Evolutionary conservation across 768 basidiomycete species (phyloP), one percentile per base, ranked within the genome.

Genomic region (Melanogaster broomeanus): DNA sequence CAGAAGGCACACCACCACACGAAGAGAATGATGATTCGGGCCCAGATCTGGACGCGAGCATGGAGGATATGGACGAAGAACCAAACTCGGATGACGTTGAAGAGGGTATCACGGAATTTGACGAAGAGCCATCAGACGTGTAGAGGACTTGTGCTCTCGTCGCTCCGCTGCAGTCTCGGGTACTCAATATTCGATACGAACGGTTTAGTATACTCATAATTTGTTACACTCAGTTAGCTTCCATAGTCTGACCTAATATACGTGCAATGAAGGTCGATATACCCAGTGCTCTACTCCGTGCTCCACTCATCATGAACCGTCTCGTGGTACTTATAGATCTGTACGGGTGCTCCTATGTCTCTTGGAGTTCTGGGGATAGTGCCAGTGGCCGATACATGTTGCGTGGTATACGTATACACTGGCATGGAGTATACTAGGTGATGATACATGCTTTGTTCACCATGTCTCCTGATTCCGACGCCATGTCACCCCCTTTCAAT

Each of bases 61-160:
- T 69, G 41, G 69, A 68, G 40, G 77, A 80, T 48, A 68, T 77
- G 66, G 74, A 74, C 43, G 69, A 73, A 27, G 70, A 65, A 72
- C 77, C 58, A 65, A 77, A 60, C 66, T 76, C 57, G 59, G 69
- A 71, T 6, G 69, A 62, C n/a, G 67, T 73, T 47, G 71, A 64
- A 24, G 80, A 77, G 46, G 74, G 73, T 6, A 74, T 81, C 40
- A 72, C 73, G 22, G 79, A 81, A 25, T 76, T 74, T 21, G 79
- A 81, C 49, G 79, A 80, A 52, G 79, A 80, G n/a, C 61, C 60
- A 9, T 64, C 63, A 13, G 66, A 63, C 10, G 38, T 28, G 40
- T 65, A 60, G 27, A 27, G 11, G 3, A 41, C 24, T 7, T 16
- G 6, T 12, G 31, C 31, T 31, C 31, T 12, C 12, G 13, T 31